Evolutionary conservation across 2,329 filamentous ascomycete species (phyloP).

Genomic region (Lachnellula cervina): DNA sequence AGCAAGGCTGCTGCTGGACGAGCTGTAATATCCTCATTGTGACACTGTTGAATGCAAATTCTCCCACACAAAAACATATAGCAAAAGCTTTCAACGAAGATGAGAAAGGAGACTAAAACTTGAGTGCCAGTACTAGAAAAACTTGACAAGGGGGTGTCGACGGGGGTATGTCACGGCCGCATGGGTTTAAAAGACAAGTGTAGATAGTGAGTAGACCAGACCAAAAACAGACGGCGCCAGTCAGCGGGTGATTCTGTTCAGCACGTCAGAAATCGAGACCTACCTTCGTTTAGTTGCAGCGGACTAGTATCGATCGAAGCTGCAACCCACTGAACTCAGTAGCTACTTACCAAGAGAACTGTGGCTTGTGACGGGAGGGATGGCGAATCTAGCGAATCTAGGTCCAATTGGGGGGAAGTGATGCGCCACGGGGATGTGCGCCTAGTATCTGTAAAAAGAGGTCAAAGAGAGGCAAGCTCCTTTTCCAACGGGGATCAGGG

Average conservation of each 20-base stretch:
- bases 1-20: conserved; percentile 21
- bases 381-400: neutral
- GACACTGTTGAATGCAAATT: conserved; percentile 6
- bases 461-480: conserved; percentile 19
- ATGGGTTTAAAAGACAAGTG: conserved; percentile 23
- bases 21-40: conserved; percentile 18
- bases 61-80: conserved; percentile 10
- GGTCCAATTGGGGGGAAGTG: neutral
- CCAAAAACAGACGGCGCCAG: conserved; percentile 12
- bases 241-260: conserved; percentile 16
- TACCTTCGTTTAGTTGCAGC: conserved; percentile 18
- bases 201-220: conserved; percentile 22
- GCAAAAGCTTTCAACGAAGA: conserved; percentile 9
- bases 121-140: conserved; percentile 27
- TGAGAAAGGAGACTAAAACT: conserved; percentile 18
- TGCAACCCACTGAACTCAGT: conserved; percentile 10
- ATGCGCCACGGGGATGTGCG: conserved; percentile 12
- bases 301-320: conserved; percentile 20
- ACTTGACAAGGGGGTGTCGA: conserved; percentile 20
- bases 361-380: conserved; percentile 14
- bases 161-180: conserved; percentile 25
- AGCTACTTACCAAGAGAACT: conserved; percentile 6
- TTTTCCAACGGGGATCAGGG: conserved; percentile 19
- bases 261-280: conserved; percentile 22
- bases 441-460: conserved; percentile 19